phyloP scores from a whole-genome alignment of 208 protist genomes.

The Trypanosoma boissoni region DNA sequence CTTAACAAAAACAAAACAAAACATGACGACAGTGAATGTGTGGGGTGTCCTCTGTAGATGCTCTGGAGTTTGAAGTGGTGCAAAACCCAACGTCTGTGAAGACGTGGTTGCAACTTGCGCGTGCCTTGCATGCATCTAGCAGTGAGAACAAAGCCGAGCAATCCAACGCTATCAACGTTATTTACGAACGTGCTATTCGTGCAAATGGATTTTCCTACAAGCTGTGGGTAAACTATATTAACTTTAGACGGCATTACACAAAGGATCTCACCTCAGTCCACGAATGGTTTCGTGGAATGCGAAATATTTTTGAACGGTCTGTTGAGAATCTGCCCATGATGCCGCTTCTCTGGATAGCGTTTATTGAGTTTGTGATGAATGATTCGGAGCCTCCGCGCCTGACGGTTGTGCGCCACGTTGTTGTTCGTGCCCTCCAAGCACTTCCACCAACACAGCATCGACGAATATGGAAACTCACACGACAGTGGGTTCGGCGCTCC shows the following conservation, averaged over 20 bases:
- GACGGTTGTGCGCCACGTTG: constrained; percentile 60
- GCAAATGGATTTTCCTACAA: constrained; percentile 79
- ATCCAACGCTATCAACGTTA: constrained; percentile 61
- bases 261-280: constrained; percentile 28
- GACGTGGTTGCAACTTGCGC: constrained; percentile 62
- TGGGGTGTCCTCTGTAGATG: no score
- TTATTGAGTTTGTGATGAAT: constrained; percentile 66
- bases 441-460: constrained; percentile 80
- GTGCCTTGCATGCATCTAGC: constrained; percentile 15
- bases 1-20: constrained; percentile 19
- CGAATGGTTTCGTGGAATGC: constrained; percentile 68
- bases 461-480: constrained; percentile 60
- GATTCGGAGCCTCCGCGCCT: constrained; percentile 38
- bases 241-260: constrained; percentile 52
- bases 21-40: constrained; percentile 3
- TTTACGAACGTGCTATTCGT: constrained; percentile 72
- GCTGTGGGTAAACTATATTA: constrained; percentile 72
- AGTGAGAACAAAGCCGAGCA: constrained; percentile 29
- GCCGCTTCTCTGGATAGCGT: constrained; percentile 70
- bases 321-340: constrained; percentile 68
- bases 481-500: constrained; percentile 37
- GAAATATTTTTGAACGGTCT: constrained; percentile 69
- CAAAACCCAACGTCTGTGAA: constrained; percentile 43
- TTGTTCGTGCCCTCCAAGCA: constrained; percentile 39
- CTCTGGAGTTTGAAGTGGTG: constrained; percentile 70